phyloP scores from a whole-genome alignment of 2,329 filamentous ascomycete genomes.

The Xylariaceae sp. region DNA sequence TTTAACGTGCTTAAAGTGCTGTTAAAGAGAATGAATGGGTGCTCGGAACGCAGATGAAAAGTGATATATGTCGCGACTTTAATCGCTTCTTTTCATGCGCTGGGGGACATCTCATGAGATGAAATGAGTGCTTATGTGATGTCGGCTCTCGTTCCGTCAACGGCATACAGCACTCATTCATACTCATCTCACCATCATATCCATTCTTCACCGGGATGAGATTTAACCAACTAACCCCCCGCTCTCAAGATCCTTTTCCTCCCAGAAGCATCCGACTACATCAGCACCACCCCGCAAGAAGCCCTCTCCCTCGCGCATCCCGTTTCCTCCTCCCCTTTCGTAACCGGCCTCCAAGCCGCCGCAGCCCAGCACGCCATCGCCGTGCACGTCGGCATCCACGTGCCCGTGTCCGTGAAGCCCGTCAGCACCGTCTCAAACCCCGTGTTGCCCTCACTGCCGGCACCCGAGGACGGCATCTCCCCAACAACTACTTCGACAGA shows the following conservation, averaged over 20 bases:
- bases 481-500: neutral
- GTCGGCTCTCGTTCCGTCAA: neutral
- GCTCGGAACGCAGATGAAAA: too few species aligned
- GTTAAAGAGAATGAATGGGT: too few species aligned
- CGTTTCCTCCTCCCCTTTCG: slow-evolving; percentile 63
- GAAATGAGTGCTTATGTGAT: neutral
- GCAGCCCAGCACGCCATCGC: slow-evolving; percentile 60
- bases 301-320: slow-evolving; percentile 66
- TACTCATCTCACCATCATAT: too few species aligned
- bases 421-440: slow-evolving; percentile 23
- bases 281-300: slow-evolving; percentile 62
- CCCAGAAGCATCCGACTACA: slow-evolving; percentile 88
- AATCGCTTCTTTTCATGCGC: too few species aligned
- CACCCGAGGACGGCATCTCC: neutral
- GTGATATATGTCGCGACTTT: too few species aligned
- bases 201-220: too few species aligned
- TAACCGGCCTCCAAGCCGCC: slow-evolving; percentile 65
- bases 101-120: too few species aligned
- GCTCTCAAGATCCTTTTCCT: slow-evolving; percentile 68
- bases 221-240: neutral
- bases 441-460: slow-evolving; percentile 20
- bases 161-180: too few species aligned
- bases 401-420: slow-evolving; percentile 48
- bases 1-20: too few species aligned
- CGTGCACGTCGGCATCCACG: slow-evolving; percentile 85